Evolutionary conservation across 257 asterid species (phyloP).

Genomic region (Solanum okadae): DNA sequence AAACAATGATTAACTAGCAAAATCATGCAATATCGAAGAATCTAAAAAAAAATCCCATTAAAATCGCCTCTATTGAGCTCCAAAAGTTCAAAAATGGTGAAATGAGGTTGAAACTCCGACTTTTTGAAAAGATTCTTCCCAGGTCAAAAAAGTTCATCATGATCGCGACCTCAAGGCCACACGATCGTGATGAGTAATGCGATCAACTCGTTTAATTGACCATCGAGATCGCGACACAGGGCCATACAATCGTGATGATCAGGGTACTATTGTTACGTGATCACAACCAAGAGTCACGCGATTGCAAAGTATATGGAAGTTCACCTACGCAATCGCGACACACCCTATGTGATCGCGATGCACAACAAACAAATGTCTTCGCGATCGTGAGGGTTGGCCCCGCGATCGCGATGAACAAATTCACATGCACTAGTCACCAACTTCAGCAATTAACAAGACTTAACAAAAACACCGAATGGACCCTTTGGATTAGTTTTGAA

Average conservation of each 20-base stretch:
- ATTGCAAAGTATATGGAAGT: too few species aligned
- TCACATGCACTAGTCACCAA: neutral
- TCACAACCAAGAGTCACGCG: too few species aligned
- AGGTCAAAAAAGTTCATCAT: neutral
- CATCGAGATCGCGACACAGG: neutral
- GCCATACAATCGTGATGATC: neutral
- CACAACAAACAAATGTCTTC: neutral
- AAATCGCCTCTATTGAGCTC: neutral
- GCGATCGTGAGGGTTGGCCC: neutral
- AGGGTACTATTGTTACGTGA: too few species aligned
- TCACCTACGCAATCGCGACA: neutral
- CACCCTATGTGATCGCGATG: too few species aligned
- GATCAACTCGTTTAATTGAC: neutral
- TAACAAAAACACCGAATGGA: neutral
- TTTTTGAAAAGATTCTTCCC: too few species aligned
- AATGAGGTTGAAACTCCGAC: neutral
- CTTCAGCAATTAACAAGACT: neutral
- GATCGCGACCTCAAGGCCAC: neutral
- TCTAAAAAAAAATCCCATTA: neutral
- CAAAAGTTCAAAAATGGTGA: neutral
- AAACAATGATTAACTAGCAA: neutral
- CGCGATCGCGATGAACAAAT: neutral
- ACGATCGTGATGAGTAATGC: neutral
- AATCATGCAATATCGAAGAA: too few species aligned
- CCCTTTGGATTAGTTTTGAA: neutral